phyloP scores from a whole-genome alignment of 2,329 filamentous ascomycete species.

The Paraconiothyrium sp. region DNA sequence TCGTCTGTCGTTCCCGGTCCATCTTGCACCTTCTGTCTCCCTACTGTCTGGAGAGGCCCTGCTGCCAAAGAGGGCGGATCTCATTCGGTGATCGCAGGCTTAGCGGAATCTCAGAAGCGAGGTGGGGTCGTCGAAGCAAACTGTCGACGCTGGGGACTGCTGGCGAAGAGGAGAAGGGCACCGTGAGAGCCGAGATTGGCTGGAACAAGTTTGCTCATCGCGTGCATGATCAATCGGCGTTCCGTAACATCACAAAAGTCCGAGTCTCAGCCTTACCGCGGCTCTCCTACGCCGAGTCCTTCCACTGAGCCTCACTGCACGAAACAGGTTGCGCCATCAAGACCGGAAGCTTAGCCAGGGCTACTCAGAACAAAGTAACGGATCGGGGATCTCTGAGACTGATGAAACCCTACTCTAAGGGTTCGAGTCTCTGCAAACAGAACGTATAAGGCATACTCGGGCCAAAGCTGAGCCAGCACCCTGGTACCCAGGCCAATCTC shows the following conservation, averaged over 20 bases:
- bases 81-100: neutral
- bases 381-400: neutral
- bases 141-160: neutral
- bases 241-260: neutral
- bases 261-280: neutral
- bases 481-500: neutral
- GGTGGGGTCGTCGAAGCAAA: neutral
- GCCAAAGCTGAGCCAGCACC: neutral
- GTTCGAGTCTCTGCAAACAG: neutral
- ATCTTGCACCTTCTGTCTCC: neutral
- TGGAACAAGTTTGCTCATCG: neutral
- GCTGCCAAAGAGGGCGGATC: neutral
- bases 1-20: neutral
- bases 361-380: neutral
- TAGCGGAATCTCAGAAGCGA: neutral
- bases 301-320: constrained; percentile 1
- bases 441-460: neutral
- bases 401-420: neutral
- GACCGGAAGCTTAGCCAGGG: neutral
- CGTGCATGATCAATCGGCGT: neutral
- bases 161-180: neutral
- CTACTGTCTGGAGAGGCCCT: neutral
- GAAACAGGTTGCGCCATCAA: neutral
- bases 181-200: neutral
- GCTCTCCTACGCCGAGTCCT: neutral